Evolutionary conservation across 192 early-diverging fungal genomes (phyloP), one percentile per base, ranked within the genome.

Genomic region (Mortierella antarctica): DNA sequence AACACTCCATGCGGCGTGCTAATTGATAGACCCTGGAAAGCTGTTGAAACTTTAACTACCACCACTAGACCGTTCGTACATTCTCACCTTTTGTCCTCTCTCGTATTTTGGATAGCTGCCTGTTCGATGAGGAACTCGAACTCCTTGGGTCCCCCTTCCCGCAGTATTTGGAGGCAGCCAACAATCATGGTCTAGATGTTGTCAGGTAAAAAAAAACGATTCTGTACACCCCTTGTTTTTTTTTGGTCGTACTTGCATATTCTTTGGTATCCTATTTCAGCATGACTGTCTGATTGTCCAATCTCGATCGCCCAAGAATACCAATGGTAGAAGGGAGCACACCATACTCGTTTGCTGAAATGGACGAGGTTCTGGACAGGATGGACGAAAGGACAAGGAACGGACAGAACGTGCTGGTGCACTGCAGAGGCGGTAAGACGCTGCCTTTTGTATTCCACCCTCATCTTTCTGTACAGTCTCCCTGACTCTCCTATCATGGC

Each of bases 241-340:
- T 59, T 15, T 48, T 44, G 31, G 31, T 9, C 20, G 39, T 23
- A 31, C 31, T 31, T 31, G 31, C 31, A 31, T 31, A 31, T 31
- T 31, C 31, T 31, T 31, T 31, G 31, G 31, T 31, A 31, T 31
- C 31, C 39, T 13, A 54, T 31, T 42, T 54, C 13, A 20, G 23
- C 20, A 13, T 60, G 57, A 31, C n/a, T 60, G 6, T 69, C 42
- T 53, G 46, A 55, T 9, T 47, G 41, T 44, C 7, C n/a, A 52
- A 57, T 44, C 17, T 57, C 40, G 12, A 5, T 15, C 50, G 31
- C 62, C 40, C 65, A 44, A 87, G 89, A 58, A 85, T 92, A 23
- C 93, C 93, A 5, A 93, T 93, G 83, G 73, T 87, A 18, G 92
- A 93, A 79, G 93, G 92, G 13, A 78, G 85, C 53, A 88, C 84